A percentile compares a stretch with the other conserved stretches of the same genome.
Conservation (phyloP, 495 filamentous ascomycete species). For the Penicillium antarcticum region DNA sequence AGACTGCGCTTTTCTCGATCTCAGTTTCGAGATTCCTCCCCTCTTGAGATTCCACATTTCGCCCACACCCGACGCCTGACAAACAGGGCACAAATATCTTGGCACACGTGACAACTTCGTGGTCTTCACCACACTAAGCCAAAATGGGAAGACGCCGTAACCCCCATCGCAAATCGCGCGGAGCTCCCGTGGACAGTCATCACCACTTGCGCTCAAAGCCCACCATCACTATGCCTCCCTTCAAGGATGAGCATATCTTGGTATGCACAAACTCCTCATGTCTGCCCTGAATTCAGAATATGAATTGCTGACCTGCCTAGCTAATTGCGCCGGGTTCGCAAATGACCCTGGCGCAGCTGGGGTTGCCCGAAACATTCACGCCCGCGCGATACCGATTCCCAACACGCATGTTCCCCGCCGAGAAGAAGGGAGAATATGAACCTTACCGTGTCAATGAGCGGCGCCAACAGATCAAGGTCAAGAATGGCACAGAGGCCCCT, state of each 20-base stretch:
- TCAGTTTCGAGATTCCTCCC: no score
- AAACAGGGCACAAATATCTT: background rate
- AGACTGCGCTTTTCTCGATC: no score
- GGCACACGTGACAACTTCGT: conserved; percentile 8
- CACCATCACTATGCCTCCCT: conserved; percentile 57
- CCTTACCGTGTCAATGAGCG: conserved; percentile 76
- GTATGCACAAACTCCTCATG: conserved; percentile 37
- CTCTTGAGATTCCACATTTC: no score
- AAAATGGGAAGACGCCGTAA: conserved; percentile 11
- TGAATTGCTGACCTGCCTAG: conserved; percentile 31
- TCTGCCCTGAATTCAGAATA: background rate
- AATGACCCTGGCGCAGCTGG: conserved; percentile 90
- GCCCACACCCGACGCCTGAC: no score
- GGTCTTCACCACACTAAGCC: conserved; percentile 7
- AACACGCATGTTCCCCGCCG: conserved; percentile 89
- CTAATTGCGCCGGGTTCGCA: conserved; percentile 94
- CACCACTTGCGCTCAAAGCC: conserved; percentile 10
- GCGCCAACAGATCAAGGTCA: conserved; percentile 51
- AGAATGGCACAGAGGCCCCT: conserved; percentile 29
- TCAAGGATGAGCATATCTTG: conserved; percentile 75
- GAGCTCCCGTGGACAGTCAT: conserved; percentile 15
- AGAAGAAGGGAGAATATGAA: conserved; percentile 75
- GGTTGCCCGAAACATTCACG: conserved; percentile 85
- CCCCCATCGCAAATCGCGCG: conserved; percentile 17
- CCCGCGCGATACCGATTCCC: conserved; percentile 76